A percentile compares a stretch with the other conserved stretches of the same genome.
Evolutionary conservation across 768 basidiomycete species (phyloP).

Genomic region (Kockovaella imperatae): DNA sequence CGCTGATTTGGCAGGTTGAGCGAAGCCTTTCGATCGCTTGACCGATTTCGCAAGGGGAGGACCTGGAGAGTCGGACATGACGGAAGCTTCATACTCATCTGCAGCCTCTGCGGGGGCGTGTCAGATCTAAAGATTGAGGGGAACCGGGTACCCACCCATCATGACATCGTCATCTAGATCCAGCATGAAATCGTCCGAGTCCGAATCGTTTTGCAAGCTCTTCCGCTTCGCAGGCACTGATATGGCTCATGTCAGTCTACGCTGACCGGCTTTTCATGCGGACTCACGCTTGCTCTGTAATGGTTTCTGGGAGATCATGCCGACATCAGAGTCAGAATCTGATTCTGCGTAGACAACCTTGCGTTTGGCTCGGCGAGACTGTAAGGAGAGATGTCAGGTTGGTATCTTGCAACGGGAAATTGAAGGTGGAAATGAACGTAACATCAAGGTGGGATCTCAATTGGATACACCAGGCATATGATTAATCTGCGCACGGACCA

Average conservation of each 20-base stretch:
- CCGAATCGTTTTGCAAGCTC: conserved; percentile 33
- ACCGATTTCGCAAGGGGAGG: conserved; percentile 1
- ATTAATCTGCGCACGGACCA: neutral
- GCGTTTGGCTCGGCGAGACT: conserved; percentile 28
- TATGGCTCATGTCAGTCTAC: neutral
- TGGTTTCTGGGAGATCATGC: neutral
- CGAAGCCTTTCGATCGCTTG: conserved; percentile 10
- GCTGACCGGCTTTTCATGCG: neutral
- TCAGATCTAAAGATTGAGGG: too few species aligned
- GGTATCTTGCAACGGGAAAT: too few species aligned
- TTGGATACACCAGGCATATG: neutral
- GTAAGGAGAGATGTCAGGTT: conserved; percentile 1
- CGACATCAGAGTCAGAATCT: conserved; percentile 15
- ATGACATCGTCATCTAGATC: conserved; percentile 34
- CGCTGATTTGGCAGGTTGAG: conserved; percentile 13
- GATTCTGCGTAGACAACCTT: conserved; percentile 38
- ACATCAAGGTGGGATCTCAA: neutral
- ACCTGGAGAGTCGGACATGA: conserved; percentile 5
- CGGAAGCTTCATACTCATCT: conserved; percentile 29
- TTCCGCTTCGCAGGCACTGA: conserved; percentile 14
- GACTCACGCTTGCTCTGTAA: conserved; percentile 5
- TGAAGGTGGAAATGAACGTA: too few species aligned
- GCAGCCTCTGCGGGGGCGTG: conserved; percentile 33
- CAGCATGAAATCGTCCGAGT: conserved; percentile 41
- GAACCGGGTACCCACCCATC: conserved; percentile 21